These are phyloP conservation scores for Cercospora citrullina DNA, from an alignment of 2,329 filamentous ascomycete genomes.

Conservation along the genomic window DNA sequence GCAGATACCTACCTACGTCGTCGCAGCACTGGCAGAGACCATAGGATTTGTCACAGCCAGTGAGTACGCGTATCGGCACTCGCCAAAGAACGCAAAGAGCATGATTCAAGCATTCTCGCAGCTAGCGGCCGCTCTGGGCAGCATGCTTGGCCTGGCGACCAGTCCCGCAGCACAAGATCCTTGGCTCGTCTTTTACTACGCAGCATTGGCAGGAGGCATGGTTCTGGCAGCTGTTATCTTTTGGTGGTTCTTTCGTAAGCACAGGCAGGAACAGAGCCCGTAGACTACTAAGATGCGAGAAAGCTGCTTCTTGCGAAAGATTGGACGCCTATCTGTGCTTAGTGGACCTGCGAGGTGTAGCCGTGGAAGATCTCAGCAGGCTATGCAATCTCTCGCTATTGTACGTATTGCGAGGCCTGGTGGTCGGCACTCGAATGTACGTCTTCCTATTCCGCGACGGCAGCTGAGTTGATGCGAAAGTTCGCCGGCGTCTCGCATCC, in stretches of 20 bases:
- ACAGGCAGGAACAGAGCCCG: not conserved
- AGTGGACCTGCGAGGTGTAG: not conserved
- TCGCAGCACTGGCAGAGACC: constrained; percentile 46
- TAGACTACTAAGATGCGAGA: not conserved
- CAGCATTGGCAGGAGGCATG: constrained; percentile 14
- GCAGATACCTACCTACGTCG: constrained; percentile 44
- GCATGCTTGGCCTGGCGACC: constrained; percentile 37
- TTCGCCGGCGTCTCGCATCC: not conserved
- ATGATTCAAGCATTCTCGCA: constrained; percentile 42
- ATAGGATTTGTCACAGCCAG: constrained; percentile 46
- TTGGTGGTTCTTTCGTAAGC: constrained; percentile 13
- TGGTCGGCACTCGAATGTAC: too few relatives aligned
- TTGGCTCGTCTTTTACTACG: constrained; percentile 18
- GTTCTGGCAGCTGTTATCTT: constrained; percentile 9
- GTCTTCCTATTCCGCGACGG: not conserved
- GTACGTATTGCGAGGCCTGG: too few relatives aligned
- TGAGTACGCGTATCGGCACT: constrained; percentile 48
- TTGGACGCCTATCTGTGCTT: too few relatives aligned
- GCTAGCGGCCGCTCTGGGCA: constrained; percentile 38
- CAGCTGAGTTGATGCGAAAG: not conserved
- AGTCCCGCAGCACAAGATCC: constrained; percentile 31
- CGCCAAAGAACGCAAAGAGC: constrained; percentile 46
- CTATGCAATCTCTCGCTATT: not conserved
- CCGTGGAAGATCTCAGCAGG: not conserved
- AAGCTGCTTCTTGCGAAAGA: not conserved